Evolutionary conservation across 805 yeast species (phyloP), one percentile per base, ranked within the genome.

Genomic region (Kodamaea restingae): DNA sequence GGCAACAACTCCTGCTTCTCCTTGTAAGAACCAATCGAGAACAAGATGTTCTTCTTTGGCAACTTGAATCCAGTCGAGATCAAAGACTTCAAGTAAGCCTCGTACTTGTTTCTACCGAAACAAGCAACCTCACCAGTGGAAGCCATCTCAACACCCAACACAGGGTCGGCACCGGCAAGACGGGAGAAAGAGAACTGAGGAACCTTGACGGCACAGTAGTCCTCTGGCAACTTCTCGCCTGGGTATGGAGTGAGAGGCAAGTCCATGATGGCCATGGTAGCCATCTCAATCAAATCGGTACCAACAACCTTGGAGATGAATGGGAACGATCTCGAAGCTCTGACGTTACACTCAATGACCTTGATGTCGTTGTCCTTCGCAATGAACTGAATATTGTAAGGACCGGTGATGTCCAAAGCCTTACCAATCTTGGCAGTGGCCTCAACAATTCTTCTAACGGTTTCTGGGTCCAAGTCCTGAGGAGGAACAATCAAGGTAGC

Each of bases 301-400:
- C 97, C 97, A 48, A 88, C 88, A 55, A 88, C 96, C 80, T 91
- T 91, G 38, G 98, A 91, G 50, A 90, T 88, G 70, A 93, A 91
- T 67, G 98, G 98, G 87, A 88, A 90, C 12, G 98, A 91, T 65
- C 98, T 85, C n/a, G 98, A 91, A 26, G 98, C 98, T 70, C 98
- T 85, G 42, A 91, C 96, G 60, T 91, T 91, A 77, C 98, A 91
- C 71, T 91, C 98, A 60, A 91, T 91, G 39, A 91, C 98, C 79
- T 93, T 93, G 65, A 91, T 88, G 54, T 88, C 95, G 54, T 87
- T 85, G 65, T 90, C 88, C 70, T 88, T 86, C 45, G 96, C 96
- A 62, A 91, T 93, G 63, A 91, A 86, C 70, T 91, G 98, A 62
- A 91, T 91, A 70, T 91, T 91, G 73, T 80, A 91, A 38, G 98